A percentile compares a stretch with the other conserved stretches of the same genome.
phyloP scores from a whole-genome alignment of 306 rosid species.

The Lathyrus oleraceus region DNA sequence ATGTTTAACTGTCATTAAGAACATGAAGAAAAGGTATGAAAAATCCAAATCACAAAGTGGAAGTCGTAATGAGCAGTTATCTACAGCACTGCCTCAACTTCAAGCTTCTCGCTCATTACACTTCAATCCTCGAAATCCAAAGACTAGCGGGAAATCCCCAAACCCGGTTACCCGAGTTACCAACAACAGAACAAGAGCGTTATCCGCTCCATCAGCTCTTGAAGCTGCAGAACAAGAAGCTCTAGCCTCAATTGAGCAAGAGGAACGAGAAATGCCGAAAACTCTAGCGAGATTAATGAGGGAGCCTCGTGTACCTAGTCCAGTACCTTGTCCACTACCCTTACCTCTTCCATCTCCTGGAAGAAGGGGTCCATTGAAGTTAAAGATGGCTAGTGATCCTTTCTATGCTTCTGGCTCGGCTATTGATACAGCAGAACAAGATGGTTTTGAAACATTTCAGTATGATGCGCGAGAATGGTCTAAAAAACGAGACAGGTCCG shows the following conservation, averaged over 20 bases:
- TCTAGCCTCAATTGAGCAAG: slow-evolving; percentile 48
- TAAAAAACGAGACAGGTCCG: slow-evolving; percentile 40
- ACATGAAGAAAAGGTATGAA: slow-evolving; percentile 62
- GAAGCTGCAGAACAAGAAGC: slow-evolving; percentile 67
- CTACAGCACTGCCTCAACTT: slow-evolving; percentile 62
- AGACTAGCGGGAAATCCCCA: slow-evolving; percentile 58
- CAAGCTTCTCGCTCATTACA: slow-evolving; percentile 47
- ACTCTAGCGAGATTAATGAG: slow-evolving; percentile 37
- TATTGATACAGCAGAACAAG: slow-evolving; percentile 25
- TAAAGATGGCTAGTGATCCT: background rate
- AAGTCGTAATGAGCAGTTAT: slow-evolving; percentile 41
- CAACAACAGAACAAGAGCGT: slow-evolving; percentile 48
- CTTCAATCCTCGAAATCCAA: slow-evolving; percentile 55
- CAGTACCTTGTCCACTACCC: slow-evolving; percentile 67
- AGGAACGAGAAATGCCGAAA: slow-evolving; percentile 54
- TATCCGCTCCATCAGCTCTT: slow-evolving; percentile 83
- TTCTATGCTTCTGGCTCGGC: background rate
- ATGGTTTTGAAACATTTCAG: slow-evolving; percentile 48
- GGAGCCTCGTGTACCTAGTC: slow-evolving; percentile 49
- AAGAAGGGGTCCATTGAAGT: slow-evolving; percentile 34
- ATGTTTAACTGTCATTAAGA: slow-evolving; percentile 68
- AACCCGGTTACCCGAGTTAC: slow-evolving; percentile 39
- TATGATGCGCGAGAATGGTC: slow-evolving; percentile 58
- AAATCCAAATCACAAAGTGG: slow-evolving; percentile 36
- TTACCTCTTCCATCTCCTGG: slow-evolving; percentile 76